These are phyloP conservation scores for Linderniella brevidens DNA, from an alignment of 257 asterid genomes.

Conservation along the genomic window DNA sequence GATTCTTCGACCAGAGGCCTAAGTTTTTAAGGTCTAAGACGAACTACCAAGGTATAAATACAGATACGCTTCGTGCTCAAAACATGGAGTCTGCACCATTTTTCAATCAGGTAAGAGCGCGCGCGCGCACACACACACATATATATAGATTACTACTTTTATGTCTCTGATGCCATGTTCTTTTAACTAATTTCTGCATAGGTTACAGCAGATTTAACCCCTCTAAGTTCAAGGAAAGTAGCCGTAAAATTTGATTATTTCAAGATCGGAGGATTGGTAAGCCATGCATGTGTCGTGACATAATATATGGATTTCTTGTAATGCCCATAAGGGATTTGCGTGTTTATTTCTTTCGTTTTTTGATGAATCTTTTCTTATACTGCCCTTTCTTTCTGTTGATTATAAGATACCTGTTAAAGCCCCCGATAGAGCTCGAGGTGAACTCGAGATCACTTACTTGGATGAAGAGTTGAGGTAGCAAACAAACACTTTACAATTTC, in stretches of 20 bases:
- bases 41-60: conserved; percentile 67
- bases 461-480: conserved; percentile 65
- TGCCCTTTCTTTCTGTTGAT: neutral
- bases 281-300: conserved; percentile 7
- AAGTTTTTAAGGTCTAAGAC: conserved; percentile 43
- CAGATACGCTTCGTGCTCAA: conserved; percentile 71
- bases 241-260: conserved; percentile 64
- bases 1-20: conserved; percentile 46
- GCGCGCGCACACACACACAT: neutral
- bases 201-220: conserved; percentile 87
- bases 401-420: conserved; percentile 71
- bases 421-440: conserved; percentile 57
- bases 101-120: conserved; percentile 54
- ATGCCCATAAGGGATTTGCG: no score
- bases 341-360: neutral
- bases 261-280: conserved; percentile 73
- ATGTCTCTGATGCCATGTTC: neutral
- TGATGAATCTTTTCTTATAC: neutral
- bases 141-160: neutral
- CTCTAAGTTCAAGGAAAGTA: conserved; percentile 48
- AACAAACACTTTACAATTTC: neutral
- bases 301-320: neutral
- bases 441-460: conserved; percentile 66
- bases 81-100: conserved; percentile 67
- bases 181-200: conserved; percentile 10